Evolutionary conservation across 106 monocot genomes (phyloP).

Genomic region (Apostasia shenzhenica): DNA sequence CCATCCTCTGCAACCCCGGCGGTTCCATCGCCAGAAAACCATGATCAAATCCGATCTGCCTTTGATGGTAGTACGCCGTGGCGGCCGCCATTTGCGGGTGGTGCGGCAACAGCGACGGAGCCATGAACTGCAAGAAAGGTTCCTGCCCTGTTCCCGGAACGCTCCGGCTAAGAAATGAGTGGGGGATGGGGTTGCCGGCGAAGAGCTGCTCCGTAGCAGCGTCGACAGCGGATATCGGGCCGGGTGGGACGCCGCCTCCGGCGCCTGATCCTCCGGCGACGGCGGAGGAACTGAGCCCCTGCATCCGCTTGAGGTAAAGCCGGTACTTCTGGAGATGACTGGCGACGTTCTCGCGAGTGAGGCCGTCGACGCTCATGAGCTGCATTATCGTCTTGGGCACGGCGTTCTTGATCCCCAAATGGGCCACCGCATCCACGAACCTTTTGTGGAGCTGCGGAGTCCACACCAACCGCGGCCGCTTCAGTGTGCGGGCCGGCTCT

Average conservation of each 20-base stretch:
- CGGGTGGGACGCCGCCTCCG: not conserved
- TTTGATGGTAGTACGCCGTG: slow-evolving; percentile 14
- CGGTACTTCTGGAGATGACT: slow-evolving; percentile 65
- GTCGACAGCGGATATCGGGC: slow-evolving; percentile 9
- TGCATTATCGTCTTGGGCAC: slow-evolving; percentile 57
- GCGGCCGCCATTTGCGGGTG: slow-evolving; percentile 8
- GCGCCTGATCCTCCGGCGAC: not conserved
- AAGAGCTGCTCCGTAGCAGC: slow-evolving; percentile 42
- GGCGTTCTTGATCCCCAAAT: slow-evolving; percentile 52
- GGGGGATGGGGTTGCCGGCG: slow-evolving; percentile 32
- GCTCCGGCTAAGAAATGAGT: slow-evolving; percentile 23
- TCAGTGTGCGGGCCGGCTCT: slow-evolving; percentile 29
- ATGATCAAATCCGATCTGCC: slow-evolving; percentile 19
- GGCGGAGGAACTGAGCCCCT: slow-evolving; percentile 1
- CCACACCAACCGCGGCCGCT: slow-evolving; percentile 50
- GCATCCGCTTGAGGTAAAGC: slow-evolving; percentile 32
- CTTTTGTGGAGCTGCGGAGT: slow-evolving; percentile 59
- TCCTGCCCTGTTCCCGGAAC: not conserved
- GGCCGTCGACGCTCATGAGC: slow-evolving; percentile 52
- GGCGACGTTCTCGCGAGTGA: slow-evolving; percentile 55
- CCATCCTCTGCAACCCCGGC: slow-evolving; percentile 18
- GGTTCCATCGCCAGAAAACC: slow-evolving; percentile 4
- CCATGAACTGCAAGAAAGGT: slow-evolving; percentile 1
- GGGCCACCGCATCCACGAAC: slow-evolving; percentile 49
- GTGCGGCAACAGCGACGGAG: not conserved